A percentile compares a stretch with the other conserved stretches of the same genome.
These are phyloP conservation scores for Tetracladium setigerum DNA, from an alignment of 495 filamentous ascomycete species.

Conservation along the genomic window DNA sequence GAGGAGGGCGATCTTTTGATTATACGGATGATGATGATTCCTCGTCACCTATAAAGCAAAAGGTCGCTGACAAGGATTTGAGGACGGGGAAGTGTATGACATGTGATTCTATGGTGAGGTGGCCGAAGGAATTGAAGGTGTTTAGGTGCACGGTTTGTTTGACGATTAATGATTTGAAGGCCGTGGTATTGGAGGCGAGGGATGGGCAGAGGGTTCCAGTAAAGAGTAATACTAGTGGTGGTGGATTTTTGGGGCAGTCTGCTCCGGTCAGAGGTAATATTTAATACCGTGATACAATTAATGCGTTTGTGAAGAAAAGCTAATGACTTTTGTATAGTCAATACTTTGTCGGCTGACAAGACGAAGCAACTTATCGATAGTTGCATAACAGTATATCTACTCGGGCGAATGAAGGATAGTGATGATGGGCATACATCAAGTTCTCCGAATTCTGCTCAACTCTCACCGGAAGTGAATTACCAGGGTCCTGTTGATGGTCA, in stretches of 20 bases:
- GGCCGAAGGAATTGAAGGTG: constrained; percentile 66
- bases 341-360: constrained; percentile 36
- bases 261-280: too few species aligned
- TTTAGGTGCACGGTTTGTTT: constrained; percentile 83
- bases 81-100: constrained; percentile 74
- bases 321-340: constrained; percentile 6
- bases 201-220: constrained; percentile 11
- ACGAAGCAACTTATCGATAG: constrained; percentile 44
- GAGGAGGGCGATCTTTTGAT: constrained; percentile 1
- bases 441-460: neutral
- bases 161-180: constrained; percentile 77
- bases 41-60: constrained; percentile 2
- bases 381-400: constrained; percentile 47
- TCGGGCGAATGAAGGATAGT: constrained; percentile 16
- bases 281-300: too few species aligned
- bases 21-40: constrained; percentile 17
- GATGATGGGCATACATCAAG: constrained; percentile 3
- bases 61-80: constrained; percentile 28
- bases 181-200: constrained; percentile 21
- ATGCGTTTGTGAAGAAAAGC: too few species aligned
- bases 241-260: too few species aligned
- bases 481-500: neutral
- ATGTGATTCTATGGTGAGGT: constrained; percentile 73
- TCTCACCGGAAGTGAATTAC: neutral
- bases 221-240: neutral